Evolutionary conservation across 805 yeast genomes (phyloP).

Genomic region (Kazachstania martiniae): DNA sequence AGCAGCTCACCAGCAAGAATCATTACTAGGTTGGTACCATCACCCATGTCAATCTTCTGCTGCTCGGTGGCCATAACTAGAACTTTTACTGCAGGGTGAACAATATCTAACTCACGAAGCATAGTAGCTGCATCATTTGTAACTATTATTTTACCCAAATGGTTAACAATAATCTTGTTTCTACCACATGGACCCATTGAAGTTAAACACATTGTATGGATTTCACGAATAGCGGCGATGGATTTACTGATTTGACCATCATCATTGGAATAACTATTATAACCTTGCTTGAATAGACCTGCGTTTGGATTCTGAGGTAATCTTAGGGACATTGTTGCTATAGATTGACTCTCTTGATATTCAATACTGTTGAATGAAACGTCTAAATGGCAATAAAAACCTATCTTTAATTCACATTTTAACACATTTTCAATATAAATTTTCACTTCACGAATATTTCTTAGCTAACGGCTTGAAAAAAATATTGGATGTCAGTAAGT

Average conservation of each 20-base stretch:
- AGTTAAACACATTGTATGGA: constrained; percentile 81
- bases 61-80: constrained; percentile 94
- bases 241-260: constrained; percentile 94
- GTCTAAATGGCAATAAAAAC: too few relatives aligned
- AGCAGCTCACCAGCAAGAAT: constrained; percentile 88
- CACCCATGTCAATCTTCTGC: constrained; percentile 96
- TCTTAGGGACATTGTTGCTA: constrained; percentile 77
- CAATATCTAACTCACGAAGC: constrained; percentile 83
- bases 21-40: constrained; percentile 84
- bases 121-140: constrained; percentile 98
- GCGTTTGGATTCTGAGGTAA: constrained; percentile 89
- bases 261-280: constrained; percentile 71
- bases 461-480: too few relatives aligned
- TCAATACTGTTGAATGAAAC: too few relatives aligned
- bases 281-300: constrained; percentile 92
- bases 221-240: constrained; percentile 89
- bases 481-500: too few relatives aligned
- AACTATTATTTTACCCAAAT: constrained; percentile 73
- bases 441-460: too few relatives aligned
- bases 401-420: too few relatives aligned
- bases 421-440: too few relatives aligned
- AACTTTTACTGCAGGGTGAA: constrained; percentile 94
- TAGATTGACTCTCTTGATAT: too few relatives aligned
- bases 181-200: constrained; percentile 98
- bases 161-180: constrained; percentile 88